Percentiles rank a stretch among this genome's conserved stretches.
These are phyloP conservation scores for Ganoderma leucocontextum DNA, from an alignment of 1,284 basidiomycete genomes.

Conservation along the genomic window DNA sequence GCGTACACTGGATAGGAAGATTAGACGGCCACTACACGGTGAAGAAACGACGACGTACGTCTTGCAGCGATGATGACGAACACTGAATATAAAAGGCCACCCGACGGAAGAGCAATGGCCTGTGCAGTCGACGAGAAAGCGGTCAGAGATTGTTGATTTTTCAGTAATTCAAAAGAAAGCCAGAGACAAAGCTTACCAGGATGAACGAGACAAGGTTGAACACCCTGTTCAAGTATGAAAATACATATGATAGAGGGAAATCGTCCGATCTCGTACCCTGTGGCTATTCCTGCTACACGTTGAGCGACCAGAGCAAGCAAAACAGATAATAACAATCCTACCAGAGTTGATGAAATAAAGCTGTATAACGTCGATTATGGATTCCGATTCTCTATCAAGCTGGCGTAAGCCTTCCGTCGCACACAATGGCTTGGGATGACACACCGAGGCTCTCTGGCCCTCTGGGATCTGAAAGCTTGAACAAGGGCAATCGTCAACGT, in stretches of 20 bases:
- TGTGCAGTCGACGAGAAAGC: background rate
- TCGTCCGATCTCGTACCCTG: background rate
- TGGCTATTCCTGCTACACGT: conserved; percentile 3
- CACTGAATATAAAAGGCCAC: background rate
- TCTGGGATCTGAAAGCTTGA: background rate
- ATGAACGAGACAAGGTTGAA: conserved; percentile 12
- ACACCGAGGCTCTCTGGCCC: background rate
- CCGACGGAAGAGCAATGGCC: background rate
- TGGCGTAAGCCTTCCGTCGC: background rate
- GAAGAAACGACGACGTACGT: conserved; percentile 5
- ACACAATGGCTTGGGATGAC: background rate
- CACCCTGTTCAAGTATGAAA: conserved; percentile 1
- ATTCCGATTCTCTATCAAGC: conserved; percentile 7
- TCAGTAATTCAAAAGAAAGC: background rate
- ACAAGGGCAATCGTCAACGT: conserved; percentile 4
- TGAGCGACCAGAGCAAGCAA: background rate
- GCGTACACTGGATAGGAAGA: conserved; percentile 9
- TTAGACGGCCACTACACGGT: background rate
- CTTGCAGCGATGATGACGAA: conserved; percentile 3
- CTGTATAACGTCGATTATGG: background rate
- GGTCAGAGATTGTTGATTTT: background rate
- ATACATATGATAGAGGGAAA: background rate
- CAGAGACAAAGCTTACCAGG: background rate
- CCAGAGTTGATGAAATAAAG: conserved; percentile 19
- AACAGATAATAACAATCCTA: background rate